These are phyloP conservation scores for Xerocomellus chrysenteron DNA, from an alignment of 768 basidiomycete genomes.

Conservation along the genomic window DNA sequence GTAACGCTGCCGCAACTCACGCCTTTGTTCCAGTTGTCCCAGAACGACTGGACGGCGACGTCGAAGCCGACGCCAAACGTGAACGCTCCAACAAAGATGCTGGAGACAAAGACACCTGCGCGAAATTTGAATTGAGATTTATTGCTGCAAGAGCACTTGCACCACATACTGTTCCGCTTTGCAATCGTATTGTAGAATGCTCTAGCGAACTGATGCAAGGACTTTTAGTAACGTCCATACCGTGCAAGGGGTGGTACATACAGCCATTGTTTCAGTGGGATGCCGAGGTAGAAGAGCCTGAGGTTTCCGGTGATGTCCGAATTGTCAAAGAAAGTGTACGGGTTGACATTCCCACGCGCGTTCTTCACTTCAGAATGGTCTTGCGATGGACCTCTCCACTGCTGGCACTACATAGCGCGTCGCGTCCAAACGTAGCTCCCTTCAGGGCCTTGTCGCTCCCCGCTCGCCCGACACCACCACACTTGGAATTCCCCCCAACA, in stretches of 20 bases:
- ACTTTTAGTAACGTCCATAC: background rate
- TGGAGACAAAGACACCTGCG: slow-evolving; percentile 76
- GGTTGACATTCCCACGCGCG: slow-evolving; percentile 24
- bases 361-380: slow-evolving; percentile 14
- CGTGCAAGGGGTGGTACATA: slow-evolving; percentile 10
- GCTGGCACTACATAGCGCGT: slow-evolving; percentile 4
- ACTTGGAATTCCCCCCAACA: slow-evolving; percentile 25
- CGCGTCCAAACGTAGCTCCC: background rate
- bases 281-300: background rate
- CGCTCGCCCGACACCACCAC: slow-evolving; percentile 11
- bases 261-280: slow-evolving; percentile 19
- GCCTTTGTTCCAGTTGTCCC: slow-evolving; percentile 90
- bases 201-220: slow-evolving; percentile 40
- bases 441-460: slow-evolving; percentile 16
- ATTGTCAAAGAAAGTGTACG: background rate
- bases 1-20: slow-evolving; percentile 50
- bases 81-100: slow-evolving; percentile 86
- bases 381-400: slow-evolving; percentile 23
- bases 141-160: slow-evolving; percentile 2
- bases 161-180: slow-evolving; percentile 78
- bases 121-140: background rate
- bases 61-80: slow-evolving; percentile 92
- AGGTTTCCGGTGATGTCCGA: slow-evolving; percentile 32
- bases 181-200: slow-evolving; percentile 84
- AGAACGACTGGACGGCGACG: slow-evolving; percentile 73